Conservation (phyloP, 2,329 filamentous ascomycete genomes). For the Colletotrichum lindemuthianum region DNA sequence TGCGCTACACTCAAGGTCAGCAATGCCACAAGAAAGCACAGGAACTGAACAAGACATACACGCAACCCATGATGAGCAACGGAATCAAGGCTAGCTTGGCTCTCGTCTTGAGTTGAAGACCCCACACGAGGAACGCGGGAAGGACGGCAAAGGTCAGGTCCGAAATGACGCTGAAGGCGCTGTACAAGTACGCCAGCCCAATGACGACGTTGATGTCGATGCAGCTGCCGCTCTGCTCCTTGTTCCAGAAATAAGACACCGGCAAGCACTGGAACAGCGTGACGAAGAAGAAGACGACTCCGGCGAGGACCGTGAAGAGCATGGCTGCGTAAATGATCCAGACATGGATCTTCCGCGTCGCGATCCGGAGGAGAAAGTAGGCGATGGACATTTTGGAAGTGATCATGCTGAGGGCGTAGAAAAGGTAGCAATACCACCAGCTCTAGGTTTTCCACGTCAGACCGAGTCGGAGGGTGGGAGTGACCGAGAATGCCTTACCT, state of each 20-base stretch:
- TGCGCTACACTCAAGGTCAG: conserved; percentile 45
- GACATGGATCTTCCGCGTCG: conserved; percentile 45
- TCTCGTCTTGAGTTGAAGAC: conserved; percentile 62
- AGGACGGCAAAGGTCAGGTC: conserved; percentile 64
- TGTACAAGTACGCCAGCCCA: conserved; percentile 62
- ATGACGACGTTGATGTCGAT: conserved; percentile 57
- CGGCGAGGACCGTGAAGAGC: conserved; percentile 48
- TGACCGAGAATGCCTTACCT: conserved; percentile 39
- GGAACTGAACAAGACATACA: conserved; percentile 44
- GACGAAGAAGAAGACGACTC: conserved; percentile 53
- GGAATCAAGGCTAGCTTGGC: conserved; percentile 62
- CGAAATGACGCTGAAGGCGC: conserved; percentile 57
- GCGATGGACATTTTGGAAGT: conserved; percentile 54
- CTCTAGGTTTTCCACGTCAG: conserved; percentile 35
- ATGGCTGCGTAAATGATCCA: conserved; percentile 50
- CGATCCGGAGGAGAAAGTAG: conserved; percentile 54
- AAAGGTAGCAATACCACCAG: conserved; percentile 52
- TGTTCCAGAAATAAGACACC: conserved; percentile 53
- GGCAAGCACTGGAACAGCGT: conserved; percentile 53
- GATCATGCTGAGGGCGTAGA: conserved; percentile 49
- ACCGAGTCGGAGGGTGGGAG: not conserved
- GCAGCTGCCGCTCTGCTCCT: conserved; percentile 47
- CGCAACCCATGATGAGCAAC: conserved; percentile 66
- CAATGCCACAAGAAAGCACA: too few relatives aligned
- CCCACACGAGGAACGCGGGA: conserved; percentile 64